Percentiles rank a stretch among this genome's conserved stretches.
Conservation (phyloP, 2,329 filamentous ascomycete species). For the Trichophyton rubrum region DNA sequence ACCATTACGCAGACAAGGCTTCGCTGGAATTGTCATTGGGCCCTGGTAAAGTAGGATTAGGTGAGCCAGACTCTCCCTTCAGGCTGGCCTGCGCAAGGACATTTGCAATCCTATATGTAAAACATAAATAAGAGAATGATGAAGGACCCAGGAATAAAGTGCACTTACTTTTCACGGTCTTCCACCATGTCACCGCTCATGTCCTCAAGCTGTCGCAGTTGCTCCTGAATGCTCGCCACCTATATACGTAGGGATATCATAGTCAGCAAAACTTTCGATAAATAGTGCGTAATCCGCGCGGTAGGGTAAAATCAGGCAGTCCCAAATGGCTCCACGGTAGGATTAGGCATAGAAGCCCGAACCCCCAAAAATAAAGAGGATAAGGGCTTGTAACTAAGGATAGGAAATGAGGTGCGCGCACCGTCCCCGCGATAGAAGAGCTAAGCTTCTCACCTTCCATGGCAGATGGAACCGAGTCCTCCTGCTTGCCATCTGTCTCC, state of each 20-base stretch:
- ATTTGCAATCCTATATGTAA: conserved; percentile 4
- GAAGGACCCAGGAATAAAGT: neutral
- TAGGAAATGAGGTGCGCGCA: conserved; percentile 32
- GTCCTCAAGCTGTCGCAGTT: conserved; percentile 35
- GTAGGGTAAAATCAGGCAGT: conserved; percentile 15
- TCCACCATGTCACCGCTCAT: conserved; percentile 35
- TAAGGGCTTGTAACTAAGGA: conserved; percentile 11
- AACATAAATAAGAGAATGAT: neutral
- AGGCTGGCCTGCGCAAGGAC: conserved; percentile 5
- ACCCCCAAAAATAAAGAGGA: conserved; percentile 12
- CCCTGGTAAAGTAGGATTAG: neutral
- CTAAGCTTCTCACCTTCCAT: conserved; percentile 37
- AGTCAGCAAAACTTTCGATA: conserved; percentile 7
- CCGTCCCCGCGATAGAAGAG: conserved; percentile 37
- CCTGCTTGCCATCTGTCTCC: conserved; percentile 17
- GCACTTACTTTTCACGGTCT: conserved; percentile 31
- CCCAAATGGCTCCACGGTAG: conserved; percentile 8
- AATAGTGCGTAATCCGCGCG: neutral
- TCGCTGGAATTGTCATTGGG: neutral
- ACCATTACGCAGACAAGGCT: neutral
- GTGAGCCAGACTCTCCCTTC: neutral
- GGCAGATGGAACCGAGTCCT: conserved; percentile 25
- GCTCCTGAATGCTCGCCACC: conserved; percentile 38
- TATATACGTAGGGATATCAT: conserved; percentile 22
- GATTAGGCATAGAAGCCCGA: conserved; percentile 10